Percentiles rank a stretch among this genome's conserved stretches.
Evolutionary conservation across 345 rosid genomes (phyloP).

Genomic region (Eucalyptus pumila): DNA sequence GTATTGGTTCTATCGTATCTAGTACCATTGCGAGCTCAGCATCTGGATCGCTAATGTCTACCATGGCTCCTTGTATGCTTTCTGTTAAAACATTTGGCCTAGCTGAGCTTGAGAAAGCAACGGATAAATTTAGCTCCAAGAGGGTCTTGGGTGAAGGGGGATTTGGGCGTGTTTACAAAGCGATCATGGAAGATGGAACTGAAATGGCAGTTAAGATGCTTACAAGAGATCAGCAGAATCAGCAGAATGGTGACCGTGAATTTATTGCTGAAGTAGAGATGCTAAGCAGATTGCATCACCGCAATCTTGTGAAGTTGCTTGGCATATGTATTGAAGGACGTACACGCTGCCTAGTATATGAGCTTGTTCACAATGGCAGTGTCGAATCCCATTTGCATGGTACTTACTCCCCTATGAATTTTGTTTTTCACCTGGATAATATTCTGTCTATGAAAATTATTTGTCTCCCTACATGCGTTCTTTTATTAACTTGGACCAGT

Average conservation of each 20-base stretch:
- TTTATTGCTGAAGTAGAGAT: slow-evolving; percentile 97
- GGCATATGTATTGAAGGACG: slow-evolving; percentile 94
- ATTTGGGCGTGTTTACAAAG: slow-evolving; percentile 90
- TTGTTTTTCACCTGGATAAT: not conserved
- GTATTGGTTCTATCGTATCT: slow-evolving; percentile 45
- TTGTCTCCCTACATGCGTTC: not conserved
- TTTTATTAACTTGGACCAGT: not conserved
- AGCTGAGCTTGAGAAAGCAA: slow-evolving; percentile 77
- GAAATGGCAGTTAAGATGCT: slow-evolving; percentile 94
- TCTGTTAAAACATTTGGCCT: slow-evolving; percentile 70
- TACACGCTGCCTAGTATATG: slow-evolving; percentile 84
- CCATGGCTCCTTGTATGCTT: slow-evolving; percentile 76
- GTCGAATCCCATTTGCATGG: slow-evolving; percentile 99
- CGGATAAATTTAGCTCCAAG: slow-evolving; percentile 76
- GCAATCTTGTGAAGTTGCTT: slow-evolving; percentile 93
- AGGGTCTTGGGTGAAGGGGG: slow-evolving; percentile 97
- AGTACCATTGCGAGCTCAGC: slow-evolving; percentile 72
- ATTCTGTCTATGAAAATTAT: not conserved
- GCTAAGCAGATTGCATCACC: slow-evolving; percentile 98
- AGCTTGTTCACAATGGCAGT: slow-evolving; percentile 90
- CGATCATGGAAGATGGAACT: slow-evolving; percentile 65
- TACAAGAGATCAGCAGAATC: slow-evolving; percentile 73
- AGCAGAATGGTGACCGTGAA: slow-evolving; percentile 87
- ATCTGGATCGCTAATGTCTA: slow-evolving; percentile 57
- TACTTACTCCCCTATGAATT: slow-evolving; percentile 8